Evolutionary conservation across 139 green algal genomes (phyloP).

Genomic region (Axilococcus clingmanii): DNA sequence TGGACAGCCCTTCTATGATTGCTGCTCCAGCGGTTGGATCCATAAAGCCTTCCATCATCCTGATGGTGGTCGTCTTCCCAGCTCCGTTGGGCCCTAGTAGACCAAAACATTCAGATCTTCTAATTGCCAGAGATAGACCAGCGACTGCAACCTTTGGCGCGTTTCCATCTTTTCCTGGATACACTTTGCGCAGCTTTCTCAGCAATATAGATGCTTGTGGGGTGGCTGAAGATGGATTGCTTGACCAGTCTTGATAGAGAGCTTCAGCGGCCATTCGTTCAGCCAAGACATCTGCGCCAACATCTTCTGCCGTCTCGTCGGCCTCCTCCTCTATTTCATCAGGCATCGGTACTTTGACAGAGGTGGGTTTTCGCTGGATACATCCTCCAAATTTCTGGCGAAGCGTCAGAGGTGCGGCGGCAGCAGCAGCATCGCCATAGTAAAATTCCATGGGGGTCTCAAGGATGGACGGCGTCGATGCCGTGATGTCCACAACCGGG

Average conservation of each 20-base stretch:
- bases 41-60: constrained; percentile 66
- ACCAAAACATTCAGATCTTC: constrained; percentile 49
- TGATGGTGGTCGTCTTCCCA: constrained; percentile 71
- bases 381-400: neutral
- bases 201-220: constrained; percentile 23
- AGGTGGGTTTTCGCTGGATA: constrained; percentile 12
- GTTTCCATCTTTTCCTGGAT: constrained; percentile 16
- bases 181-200: constrained; percentile 28
- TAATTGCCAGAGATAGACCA: constrained; percentile 38
- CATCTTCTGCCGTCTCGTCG: no score
- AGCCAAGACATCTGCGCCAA: constrained; percentile 18
- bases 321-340: neutral
- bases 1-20: constrained; percentile 44
- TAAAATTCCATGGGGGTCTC: constrained; percentile 1
- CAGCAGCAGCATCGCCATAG: neutral
- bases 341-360: neutral
- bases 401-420: neutral
- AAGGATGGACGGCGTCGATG: no score
- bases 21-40: constrained; percentile 35
- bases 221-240: neutral
- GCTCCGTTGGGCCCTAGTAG: constrained; percentile 86
- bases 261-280: constrained; percentile 15
- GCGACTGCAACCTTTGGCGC: constrained; percentile 13
- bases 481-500: no score
- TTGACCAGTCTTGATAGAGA: constrained; percentile 12